phyloP scores from a whole-genome alignment of 257 asterid species.

The Knoxia roxburghii region DNA sequence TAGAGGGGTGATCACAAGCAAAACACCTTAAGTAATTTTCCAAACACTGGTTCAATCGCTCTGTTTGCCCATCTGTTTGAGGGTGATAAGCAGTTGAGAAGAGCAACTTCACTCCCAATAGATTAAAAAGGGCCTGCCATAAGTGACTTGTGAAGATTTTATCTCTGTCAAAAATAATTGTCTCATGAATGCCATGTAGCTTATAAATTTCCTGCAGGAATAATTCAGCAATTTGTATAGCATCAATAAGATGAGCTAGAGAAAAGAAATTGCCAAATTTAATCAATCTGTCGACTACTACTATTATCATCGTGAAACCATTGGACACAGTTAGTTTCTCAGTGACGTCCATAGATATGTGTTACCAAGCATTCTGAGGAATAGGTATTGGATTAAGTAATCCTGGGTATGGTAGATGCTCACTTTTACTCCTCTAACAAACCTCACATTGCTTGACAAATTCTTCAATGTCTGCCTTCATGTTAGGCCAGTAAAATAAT shows the following conservation, averaged over 20 bases:
- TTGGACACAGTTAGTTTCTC: not conserved
- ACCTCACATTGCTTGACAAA: not conserved
- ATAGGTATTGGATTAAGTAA: not conserved
- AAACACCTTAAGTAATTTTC: not conserved
- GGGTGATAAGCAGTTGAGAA: not conserved
- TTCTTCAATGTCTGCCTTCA: too few relatives aligned
- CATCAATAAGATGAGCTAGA: not conserved
- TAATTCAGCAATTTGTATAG: not conserved
- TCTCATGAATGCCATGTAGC: not conserved
- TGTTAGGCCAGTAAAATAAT: too few relatives aligned
- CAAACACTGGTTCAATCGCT: not conserved
- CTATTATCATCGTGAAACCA: not conserved
- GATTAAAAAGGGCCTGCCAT: not conserved
- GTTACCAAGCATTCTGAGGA: not conserved
- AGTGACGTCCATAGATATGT: not conserved
- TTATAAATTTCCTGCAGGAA: not conserved
- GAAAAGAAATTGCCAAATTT: too few relatives aligned
- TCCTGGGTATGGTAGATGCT: not conserved
- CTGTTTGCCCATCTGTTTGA: not conserved
- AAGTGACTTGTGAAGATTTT: too few relatives aligned
- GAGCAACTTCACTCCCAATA: not conserved
- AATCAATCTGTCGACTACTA: not conserved
- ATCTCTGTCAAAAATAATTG: too few relatives aligned
- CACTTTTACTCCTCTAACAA: not conserved
- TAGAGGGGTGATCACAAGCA: not conserved